phyloP scores from a whole-genome alignment of 1,284 basidiomycete genomes.

The Pholiota adiposa region DNA sequence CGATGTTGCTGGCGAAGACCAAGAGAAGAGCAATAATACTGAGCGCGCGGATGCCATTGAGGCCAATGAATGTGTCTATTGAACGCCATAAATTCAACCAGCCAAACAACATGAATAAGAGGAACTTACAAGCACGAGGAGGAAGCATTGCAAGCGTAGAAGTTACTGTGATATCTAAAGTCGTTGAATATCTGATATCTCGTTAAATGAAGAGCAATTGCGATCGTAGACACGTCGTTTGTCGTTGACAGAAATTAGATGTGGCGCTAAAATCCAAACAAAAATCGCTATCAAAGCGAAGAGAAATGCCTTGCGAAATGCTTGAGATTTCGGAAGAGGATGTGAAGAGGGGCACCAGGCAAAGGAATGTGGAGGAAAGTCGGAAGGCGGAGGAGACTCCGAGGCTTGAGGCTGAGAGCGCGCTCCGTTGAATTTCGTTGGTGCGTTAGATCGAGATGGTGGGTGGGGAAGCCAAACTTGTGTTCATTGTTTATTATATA shows the following conservation, averaged over 20 bases:
- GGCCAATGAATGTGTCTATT: constrained; percentile 74
- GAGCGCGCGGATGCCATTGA: constrained; percentile 78
- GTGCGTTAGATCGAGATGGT: background rate
- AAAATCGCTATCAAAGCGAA: constrained; percentile 21
- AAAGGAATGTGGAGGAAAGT: constrained; percentile 13
- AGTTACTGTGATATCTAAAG: background rate
- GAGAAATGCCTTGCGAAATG: too few species aligned
- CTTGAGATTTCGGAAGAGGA: background rate
- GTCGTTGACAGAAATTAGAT: background rate
- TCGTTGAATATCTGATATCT: background rate
- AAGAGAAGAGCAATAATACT: constrained; percentile 81
- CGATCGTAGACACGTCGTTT: background rate
- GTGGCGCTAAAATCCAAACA: background rate
- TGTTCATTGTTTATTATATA: constrained; percentile 17
- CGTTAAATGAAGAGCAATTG: background rate
- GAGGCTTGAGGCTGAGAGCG: background rate
- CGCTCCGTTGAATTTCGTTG: background rate
- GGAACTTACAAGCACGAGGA: constrained; percentile 38
- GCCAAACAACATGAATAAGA: background rate
- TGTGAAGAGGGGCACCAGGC: constrained; percentile 17
- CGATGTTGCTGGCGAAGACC: constrained; percentile 82
- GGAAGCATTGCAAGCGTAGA: constrained; percentile 32
- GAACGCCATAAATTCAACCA: background rate
- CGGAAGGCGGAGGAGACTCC: background rate
- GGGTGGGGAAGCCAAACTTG: constrained; percentile 3